A percentile compares a stretch with the other conserved stretches of the same genome.
Conservation (phyloP, 2,329 filamentous ascomycete species). For the Penicillium hesseltinei region DNA sequence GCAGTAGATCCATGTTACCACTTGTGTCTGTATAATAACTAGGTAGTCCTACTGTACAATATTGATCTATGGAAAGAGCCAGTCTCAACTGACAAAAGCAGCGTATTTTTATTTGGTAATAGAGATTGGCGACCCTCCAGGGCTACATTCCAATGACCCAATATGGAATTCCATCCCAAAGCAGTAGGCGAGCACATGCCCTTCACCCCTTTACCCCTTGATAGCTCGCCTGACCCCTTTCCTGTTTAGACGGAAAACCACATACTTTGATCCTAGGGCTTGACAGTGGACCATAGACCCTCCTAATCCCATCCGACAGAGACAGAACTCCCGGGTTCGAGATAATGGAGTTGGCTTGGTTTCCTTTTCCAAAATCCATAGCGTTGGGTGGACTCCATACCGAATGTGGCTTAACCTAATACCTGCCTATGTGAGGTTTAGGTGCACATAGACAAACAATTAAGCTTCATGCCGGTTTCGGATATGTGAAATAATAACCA, state of each 20-base stretch:
- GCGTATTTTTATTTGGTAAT: background rate
- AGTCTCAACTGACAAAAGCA: background rate
- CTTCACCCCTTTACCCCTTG: background rate
- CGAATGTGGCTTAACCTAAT: too few relatives aligned
- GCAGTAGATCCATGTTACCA: too few relatives aligned
- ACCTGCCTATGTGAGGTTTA: background rate
- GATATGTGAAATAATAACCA: background rate
- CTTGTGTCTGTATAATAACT: too few relatives aligned
- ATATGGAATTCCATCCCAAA: background rate
- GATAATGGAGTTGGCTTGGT: too few relatives aligned
- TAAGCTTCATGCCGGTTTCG: background rate
- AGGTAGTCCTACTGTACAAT: background rate
- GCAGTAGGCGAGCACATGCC: background rate
- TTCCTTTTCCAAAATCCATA: too few relatives aligned
- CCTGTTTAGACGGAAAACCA: background rate
- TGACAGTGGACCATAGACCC: too few relatives aligned
- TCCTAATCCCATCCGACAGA: too few relatives aligned
- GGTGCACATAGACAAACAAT: background rate
- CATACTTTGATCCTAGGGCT: background rate
- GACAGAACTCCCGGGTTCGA: too few relatives aligned
- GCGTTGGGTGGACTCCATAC: rapidly evolving
- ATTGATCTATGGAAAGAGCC: background rate
- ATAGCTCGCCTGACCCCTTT: background rate
- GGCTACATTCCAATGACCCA: background rate
- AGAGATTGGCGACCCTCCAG: background rate